Evolutionary conservation across 495 filamentous ascomycete genomes (phyloP), one percentile per base, ranked within the genome.

Genomic region (Neurospora sp.): DNA sequence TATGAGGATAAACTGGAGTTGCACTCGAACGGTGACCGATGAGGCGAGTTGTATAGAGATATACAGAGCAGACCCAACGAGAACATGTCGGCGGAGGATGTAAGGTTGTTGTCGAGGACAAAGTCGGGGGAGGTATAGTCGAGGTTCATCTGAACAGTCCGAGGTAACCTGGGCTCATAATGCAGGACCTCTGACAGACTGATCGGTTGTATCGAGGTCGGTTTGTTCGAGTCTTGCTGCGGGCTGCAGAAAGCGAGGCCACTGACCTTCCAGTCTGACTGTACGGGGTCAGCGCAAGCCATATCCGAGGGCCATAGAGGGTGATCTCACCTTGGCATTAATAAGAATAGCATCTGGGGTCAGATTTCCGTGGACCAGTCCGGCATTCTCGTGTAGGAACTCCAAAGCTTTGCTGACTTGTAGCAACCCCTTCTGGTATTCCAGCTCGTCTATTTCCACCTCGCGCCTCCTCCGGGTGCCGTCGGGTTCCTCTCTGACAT

Each of bases 251-350:
- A 98, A n/a, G 90, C 89, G 62, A 99, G 85, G 40, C 94, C 95
- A 71, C 93, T 94, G 70, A 99, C 92, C 79, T 99, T 99, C 96
- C 96, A 99, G 82, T 99, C 96, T 8, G 94, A 97, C 90, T 93
- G 71, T 70, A 39, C 37, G 71, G 42, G 9, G 70, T 73, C 31
- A 74, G 75, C 74, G 80, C 70, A 81, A 76, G 16, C 46, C 74
- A 72, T 62, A 72, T 31, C 37, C 27, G n/a, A 72, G 71, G 42
- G 23, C 14, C 5, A 39, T 3, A 39, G 6, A 3, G 46, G 11
- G 59, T 2, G 31, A 37, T 82, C 88, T 46, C 81, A 88, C 91
- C 88, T 99, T 99, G 18, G 92, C 89, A 83, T 99, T 99, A 77
- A 99, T 87, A 72, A 95, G 91, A 69, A 99, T 89, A n/a, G 94